Base-by-base conservation (phyloP, 345 rosid genomes). In the Isatis tinctoria region DNA sequence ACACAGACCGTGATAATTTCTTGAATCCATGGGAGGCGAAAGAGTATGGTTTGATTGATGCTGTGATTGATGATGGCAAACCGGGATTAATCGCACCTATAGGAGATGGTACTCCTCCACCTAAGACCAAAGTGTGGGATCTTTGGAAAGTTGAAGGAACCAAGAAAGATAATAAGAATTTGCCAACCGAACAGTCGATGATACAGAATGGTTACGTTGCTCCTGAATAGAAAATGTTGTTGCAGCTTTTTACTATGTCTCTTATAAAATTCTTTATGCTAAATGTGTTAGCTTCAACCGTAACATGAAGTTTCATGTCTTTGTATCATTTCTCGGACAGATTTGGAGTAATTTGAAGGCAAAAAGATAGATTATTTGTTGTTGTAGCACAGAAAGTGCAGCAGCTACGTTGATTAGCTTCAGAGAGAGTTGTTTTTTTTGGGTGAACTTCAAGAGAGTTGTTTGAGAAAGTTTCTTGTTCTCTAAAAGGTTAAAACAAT, bases 11-110 rank as follows among this genome's bases (percentile, higher is more conserved):
- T 36, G 96, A 94, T 63, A 83, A 88, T 54, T 94, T 88, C 84
- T 86, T 94, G 97, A 84, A 80, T 74, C 86, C 98, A 18, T 94
- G 97, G 98, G 91, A 94, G 76, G 96, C 98, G 8, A 91, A 89
- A 83, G 95, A 89, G 60, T 94, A 94, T 8, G 98, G 98, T 2
- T 80, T 94, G 76, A 74, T 94, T 3, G 97, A 94, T 67, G 85
- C 52, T 69, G 96, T 94, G 4, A 89, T 93, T 4, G 98, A 93
- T 56, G 94, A 93, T 68, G 98, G 94, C 37, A 93, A 91, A 80
- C 92, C 97, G n/a, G 98, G 98, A 65, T 60, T 91, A 52, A 83
- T 93, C 53, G 98, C 98, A 14, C 98, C 97, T 1, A 66, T 74
- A 53, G 84, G 75, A 37, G 94, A 93, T 72, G 78, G 84, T 14